phyloP scores from a whole-genome alignment of 2,329 filamentous ascomycete species.

The Berkeleyomyces rouxiae region DNA sequence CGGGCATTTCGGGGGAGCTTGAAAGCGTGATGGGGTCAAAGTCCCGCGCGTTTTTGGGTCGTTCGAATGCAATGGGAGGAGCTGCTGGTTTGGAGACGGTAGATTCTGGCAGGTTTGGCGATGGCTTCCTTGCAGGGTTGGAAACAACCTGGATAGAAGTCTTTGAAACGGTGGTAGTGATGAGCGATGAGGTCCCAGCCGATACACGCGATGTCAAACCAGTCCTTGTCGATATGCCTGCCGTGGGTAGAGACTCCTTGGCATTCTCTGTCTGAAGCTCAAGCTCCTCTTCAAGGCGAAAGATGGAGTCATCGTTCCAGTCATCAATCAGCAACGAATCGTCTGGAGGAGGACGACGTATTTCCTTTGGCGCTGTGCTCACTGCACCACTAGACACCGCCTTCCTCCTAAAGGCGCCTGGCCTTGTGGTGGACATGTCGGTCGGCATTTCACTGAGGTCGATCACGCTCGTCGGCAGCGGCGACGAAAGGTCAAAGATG shows the following conservation, averaged over 20 bases:
- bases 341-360: not conserved
- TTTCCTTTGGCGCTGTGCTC: not conserved
- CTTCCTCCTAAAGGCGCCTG: not conserved
- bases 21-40: constrained; percentile 3
- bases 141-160: too few relatives aligned
- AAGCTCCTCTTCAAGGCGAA: not conserved
- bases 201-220: not conserved
- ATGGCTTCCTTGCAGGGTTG: not conserved
- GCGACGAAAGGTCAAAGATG: not conserved
- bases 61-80: not conserved
- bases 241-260: not conserved
- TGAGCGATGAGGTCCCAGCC: not conserved
- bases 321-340: not conserved
- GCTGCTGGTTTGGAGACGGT: not conserved
- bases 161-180: not conserved
- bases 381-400: not conserved
- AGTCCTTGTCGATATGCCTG: not conserved
- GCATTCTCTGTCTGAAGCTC: not conserved
- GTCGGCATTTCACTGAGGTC: not conserved
- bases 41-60: not conserved
- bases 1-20: not conserved
- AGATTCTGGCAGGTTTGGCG: not conserved
- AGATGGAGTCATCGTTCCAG: constrained; percentile 4
- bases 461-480: not conserved
- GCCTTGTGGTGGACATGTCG: not conserved